A percentile compares a stretch with the other conserved stretches of the same genome.
phyloP scores from a whole-genome alignment of 192 early-diverging fungal species.

The Entomortierella beljakovae region DNA sequence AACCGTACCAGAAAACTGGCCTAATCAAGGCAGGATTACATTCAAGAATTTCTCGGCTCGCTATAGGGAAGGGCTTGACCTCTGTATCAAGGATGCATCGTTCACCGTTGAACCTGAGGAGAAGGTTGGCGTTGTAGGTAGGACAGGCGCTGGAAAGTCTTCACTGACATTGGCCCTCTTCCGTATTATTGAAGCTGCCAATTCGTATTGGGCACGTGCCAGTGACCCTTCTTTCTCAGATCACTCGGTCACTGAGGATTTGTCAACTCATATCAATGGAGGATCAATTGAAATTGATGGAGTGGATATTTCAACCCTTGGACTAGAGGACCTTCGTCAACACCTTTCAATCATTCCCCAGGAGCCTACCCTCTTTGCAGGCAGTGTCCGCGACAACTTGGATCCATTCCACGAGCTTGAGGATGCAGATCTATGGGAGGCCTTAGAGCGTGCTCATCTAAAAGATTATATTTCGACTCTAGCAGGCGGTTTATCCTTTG shows the following conservation, averaged over 20 bases:
- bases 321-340: conserved; percentile 67
- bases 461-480: conserved; percentile 32
- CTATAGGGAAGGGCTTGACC: conserved; percentile 57
- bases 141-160: conserved; percentile 58
- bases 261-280: neutral
- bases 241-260: neutral
- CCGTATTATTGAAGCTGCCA: conserved; percentile 56
- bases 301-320: conserved; percentile 71
- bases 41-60: conserved; percentile 47
- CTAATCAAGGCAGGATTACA: conserved; percentile 33
- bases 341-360: conserved; percentile 88
- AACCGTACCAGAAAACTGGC: conserved; percentile 55
- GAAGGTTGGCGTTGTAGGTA: conserved; percentile 56
- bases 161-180: conserved; percentile 56
- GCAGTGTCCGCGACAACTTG: conserved; percentile 76
- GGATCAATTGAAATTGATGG: conserved; percentile 82
- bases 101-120: conserved; percentile 50
- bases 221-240: conserved; percentile 22
- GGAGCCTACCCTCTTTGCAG: conserved; percentile 76
- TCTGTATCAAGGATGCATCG: conserved; percentile 60
- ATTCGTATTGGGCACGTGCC: conserved; percentile 30
- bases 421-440: conserved; percentile 71
- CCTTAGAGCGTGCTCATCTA: conserved; percentile 59
- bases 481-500: conserved; percentile 34
- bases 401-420: conserved; percentile 72